A percentile compares a stretch with the other conserved stretches of the same genome.
Evolutionary conservation across 2,329 filamentous ascomycete species (phyloP).

Genomic region (Ascomycota sp.): DNA sequence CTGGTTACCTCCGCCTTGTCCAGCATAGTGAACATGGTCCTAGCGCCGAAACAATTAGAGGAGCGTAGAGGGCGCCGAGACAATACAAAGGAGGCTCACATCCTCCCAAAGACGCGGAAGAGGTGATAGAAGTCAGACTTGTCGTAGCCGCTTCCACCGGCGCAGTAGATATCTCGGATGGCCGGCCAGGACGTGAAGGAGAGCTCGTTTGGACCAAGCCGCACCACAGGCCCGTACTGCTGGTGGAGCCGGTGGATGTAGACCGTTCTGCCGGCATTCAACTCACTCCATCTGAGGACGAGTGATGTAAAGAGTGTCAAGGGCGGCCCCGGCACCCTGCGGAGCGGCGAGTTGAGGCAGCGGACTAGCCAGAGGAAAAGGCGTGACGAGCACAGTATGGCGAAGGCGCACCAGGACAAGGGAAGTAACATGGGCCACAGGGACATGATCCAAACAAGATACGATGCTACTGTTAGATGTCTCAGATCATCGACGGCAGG

Average conservation of each 20-base stretch:
- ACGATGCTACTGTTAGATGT: too few relatives aligned
- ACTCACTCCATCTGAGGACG: constrained; percentile 31
- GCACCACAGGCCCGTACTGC: constrained; percentile 32
- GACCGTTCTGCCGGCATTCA: constrained; percentile 25
- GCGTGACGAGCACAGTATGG: constrained; percentile 7
- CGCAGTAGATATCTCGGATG: constrained; percentile 40
- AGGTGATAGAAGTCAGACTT: constrained; percentile 42
- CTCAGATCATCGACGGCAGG: too few relatives aligned
- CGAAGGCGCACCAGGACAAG: constrained; percentile 9
- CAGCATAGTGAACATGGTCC: constrained; percentile 37
- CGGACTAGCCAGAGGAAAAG: constrained; percentile 6
- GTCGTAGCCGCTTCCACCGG: constrained; percentile 38
- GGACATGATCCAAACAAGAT: too few relatives aligned
- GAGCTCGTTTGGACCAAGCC: constrained; percentile 34
- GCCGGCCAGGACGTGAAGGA: constrained; percentile 33
- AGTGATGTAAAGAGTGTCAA: constrained; percentile 26
- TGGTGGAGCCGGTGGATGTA: constrained; percentile 34
- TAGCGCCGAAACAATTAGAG: constrained; percentile 5
- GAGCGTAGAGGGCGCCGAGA: background rate
- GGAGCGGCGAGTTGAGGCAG: constrained; percentile 12
- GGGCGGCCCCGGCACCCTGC: constrained; percentile 24
- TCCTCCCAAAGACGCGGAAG: constrained; percentile 33
- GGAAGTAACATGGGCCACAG: constrained; percentile 7
- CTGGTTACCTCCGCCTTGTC: constrained; percentile 27
- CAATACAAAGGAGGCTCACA: constrained; percentile 13